Conservation (phyloP, 78 protist species). For the Protostelium mycophagum region DNA sequence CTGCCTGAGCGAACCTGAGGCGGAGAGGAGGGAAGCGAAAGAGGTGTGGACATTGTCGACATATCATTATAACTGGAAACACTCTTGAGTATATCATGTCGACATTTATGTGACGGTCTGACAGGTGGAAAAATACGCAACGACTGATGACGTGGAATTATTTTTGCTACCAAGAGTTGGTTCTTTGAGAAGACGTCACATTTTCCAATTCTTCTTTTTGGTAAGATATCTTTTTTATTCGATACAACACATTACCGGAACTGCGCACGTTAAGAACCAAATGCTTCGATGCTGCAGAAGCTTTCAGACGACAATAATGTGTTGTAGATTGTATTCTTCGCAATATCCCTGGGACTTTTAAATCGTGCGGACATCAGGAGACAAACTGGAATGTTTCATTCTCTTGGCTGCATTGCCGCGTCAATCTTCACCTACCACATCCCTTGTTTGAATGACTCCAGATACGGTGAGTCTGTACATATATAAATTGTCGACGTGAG, state of each 20-base stretch:
- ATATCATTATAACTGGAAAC: background rate
- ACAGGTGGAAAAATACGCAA: background rate
- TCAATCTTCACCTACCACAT: background rate
- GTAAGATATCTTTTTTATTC: no score
- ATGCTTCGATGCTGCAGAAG: background rate
- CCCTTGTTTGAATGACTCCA: background rate
- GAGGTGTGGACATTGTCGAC: background rate
- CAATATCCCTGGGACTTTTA: background rate
- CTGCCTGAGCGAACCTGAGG: background rate
- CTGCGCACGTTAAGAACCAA: background rate
- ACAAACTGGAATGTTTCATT: background rate
- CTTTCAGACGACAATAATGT: background rate
- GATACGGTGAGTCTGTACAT: background rate
- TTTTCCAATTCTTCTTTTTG: background rate
- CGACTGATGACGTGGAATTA: background rate
- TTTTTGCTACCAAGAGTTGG: background rate
- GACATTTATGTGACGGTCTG: background rate
- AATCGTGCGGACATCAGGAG: background rate
- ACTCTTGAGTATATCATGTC: background rate
- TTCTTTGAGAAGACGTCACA: background rate
- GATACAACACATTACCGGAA: background rate
- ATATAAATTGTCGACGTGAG: background rate
- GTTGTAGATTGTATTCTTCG: background rate
- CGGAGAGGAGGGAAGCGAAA: background rate
- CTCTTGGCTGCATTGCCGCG: background rate